Conservation (phyloP, 306 rosid species). For the Arachis hypogaea region DNA sequence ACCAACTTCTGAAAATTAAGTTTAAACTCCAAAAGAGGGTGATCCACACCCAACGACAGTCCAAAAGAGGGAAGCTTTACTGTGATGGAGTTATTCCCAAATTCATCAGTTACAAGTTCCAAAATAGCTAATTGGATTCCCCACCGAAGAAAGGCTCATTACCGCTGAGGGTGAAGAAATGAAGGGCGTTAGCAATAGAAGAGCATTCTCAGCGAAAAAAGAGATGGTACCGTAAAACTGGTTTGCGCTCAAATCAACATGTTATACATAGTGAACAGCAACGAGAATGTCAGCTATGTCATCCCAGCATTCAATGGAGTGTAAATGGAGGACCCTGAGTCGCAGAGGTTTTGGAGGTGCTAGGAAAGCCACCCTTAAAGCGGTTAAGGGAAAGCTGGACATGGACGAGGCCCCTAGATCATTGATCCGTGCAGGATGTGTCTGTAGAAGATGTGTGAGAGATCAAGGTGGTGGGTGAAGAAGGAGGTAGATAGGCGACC, state of each 20-base stretch:
- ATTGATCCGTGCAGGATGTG: slow-evolving; percentile 87
- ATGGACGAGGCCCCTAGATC: slow-evolving; percentile 66
- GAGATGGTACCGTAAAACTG: slow-evolving; percentile 67
- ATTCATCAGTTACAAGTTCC: slow-evolving; percentile 74
- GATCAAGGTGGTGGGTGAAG: slow-evolving; percentile 86
- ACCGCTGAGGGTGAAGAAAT: slow-evolving; percentile 55
- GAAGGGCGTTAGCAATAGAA: slow-evolving; percentile 69
- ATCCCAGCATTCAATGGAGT: slow-evolving; percentile 64
- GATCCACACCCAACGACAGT: slow-evolving; percentile 23
- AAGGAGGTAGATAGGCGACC: slow-evolving; percentile 78
- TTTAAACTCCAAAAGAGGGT: no score
- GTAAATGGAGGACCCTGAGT: slow-evolving; percentile 82
- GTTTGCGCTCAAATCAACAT: slow-evolving; percentile 78
- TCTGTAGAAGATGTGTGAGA: slow-evolving; percentile 74
- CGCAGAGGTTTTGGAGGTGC: slow-evolving; percentile 74
- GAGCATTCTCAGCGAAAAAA: slow-evolving; percentile 51
- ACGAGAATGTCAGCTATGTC: slow-evolving; percentile 55
- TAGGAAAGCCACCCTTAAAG: slow-evolving; percentile 73
- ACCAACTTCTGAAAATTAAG: no score
- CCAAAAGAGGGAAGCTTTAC: slow-evolving; percentile 79
- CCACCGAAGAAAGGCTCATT: slow-evolving; percentile 55
- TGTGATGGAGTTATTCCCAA: slow-evolving; percentile 62
- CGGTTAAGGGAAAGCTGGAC: slow-evolving; percentile 69
- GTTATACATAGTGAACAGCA: slow-evolving; percentile 65
- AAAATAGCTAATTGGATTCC: slow-evolving; percentile 56